Evolutionary conservation across 2,329 filamentous ascomycete genomes (phyloP), one percentile per base, ranked within the genome.

Genomic region (Fusarium sarcochroum): DNA sequence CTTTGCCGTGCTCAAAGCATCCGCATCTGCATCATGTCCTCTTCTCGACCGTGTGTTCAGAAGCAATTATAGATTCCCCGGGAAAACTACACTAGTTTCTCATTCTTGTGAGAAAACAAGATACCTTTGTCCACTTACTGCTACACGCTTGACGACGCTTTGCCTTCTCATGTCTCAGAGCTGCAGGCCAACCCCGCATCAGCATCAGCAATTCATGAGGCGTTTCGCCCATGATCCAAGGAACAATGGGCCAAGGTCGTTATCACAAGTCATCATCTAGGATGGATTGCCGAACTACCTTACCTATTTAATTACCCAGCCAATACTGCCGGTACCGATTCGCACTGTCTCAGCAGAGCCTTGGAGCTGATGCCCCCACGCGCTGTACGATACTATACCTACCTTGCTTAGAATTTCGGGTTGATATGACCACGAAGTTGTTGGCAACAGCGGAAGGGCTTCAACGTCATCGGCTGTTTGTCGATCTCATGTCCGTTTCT

Each of bases 11-110:
- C 42, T 54, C 23, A 38, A 47, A 40, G 38, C 30, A 41, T 40
- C 35, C 40, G 45, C 45, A 64, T 60, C 47, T 53, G 66, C 41
- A 67, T 23, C 46, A 51, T 54, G 53, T 54, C 37, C 62, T 67
- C 41, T 52, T 59, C 51, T 63, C 40, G 27, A 49, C 58, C 62
- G 56, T 58, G 54, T 59, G 37, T 44, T 46, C 63, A 76, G 61
- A 76, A 76, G 75, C 72, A 76, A 76, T 74, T 74, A 73, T 76
- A 73, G 69, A 75, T 76, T 64, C 60, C 72, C 49, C 75, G 73
- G 40, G 74, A 48, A 68, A 76, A 76, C 74, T 74, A 66, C 66
- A 71, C 72, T 74, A 76, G 49, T 50, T 62, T 54, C 58, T 51
- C 63, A 54, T 59, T 65, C 20, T 44, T 59, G 37, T 56, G 14